Base-by-base conservation (phyloP, 106 monocot genomes). In the Vanilla planifolia region DNA sequence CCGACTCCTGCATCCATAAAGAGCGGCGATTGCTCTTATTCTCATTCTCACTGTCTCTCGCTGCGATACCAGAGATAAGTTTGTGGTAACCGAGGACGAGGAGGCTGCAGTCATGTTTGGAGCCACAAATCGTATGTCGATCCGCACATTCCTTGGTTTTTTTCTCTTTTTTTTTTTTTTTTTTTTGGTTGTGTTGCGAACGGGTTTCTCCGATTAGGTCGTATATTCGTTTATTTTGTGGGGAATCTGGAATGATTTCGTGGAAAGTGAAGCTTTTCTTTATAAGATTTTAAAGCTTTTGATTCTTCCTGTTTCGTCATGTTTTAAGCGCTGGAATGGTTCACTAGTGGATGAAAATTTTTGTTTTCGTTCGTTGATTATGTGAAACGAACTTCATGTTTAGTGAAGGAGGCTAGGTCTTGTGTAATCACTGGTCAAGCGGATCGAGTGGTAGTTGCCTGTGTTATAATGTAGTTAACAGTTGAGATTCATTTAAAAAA, bases 81-180 rank as follows among this genome's bases (percentile, higher is more conserved):
- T 8, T 48, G 47, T 48, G 23, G 20, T 36, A 65, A 32, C 60
- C 34, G 42, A 30, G 63, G 9, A 41, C 11, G 40, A 33, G 17
- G 43, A 63, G 59, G 60, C 67, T 43, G 43, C 25, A 59, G 59
- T 61, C 51, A 86, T 81, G 77, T 78, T 81, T 55, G 77, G 80
- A 46, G 77, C 77, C 56, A 71, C 64, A 43, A 77, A 77, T 68
- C 81, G 85, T 81, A 75, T 63, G 72, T 30, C 53, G 52, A 42
- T 60, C 61, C 15, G 1, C 59, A 2, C 42, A 3, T 65, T 29
- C 37, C 21, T 53, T 25, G 3, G 19, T 17, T 47, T 63, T 36
- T 6, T n/a, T 5, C 14, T 17, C 3, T 51, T 10, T n/a, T 3
- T 6, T 16, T 68, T 62, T 57, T 30, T 28, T 33, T 22, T 15